Conservation (phyloP, 2,329 filamentous ascomycete genomes). For the Periconia sp. region DNA sequence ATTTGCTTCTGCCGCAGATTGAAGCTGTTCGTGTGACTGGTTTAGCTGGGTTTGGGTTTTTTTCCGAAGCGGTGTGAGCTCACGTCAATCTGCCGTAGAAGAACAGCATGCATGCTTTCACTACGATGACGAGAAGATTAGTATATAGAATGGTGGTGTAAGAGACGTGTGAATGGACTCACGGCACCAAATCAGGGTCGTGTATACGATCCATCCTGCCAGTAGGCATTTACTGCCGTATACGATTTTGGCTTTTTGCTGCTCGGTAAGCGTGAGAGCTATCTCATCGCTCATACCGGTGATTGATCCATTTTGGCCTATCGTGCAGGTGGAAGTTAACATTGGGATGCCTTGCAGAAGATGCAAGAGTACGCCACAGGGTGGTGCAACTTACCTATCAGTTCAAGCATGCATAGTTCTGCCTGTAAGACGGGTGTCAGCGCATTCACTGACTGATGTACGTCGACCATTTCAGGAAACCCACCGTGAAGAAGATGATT, state of each 20-base stretch:
- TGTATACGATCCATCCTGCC: conserved; percentile 12
- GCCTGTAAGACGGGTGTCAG: not conserved
- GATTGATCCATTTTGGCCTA: conserved; percentile 4
- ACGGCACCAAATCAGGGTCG: conserved; percentile 14
- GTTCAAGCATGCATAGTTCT: conserved; percentile 9
- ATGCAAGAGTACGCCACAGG: not conserved
- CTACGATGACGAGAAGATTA: not conserved
- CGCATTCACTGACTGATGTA: not conserved
- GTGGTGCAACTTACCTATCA: conserved; percentile 4
- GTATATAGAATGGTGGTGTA: not conserved
- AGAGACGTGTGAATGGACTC: not conserved
- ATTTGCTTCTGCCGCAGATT: conserved; percentile 7
- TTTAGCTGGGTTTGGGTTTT: not conserved
- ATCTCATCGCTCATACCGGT: conserved; percentile 11
- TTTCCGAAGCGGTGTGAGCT: not conserved
- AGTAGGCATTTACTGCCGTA: conserved; percentile 12
- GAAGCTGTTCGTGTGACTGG: conserved; percentile 1
- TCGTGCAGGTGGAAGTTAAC: not conserved
- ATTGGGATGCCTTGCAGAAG: not conserved
- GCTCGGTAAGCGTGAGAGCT: conserved; percentile 5
- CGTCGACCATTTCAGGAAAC: not conserved
- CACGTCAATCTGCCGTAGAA: conserved; percentile 13
- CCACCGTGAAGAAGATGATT: conserved; percentile 9
- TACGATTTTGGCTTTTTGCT: conserved; percentile 5
- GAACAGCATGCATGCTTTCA: conserved; percentile 15